These are phyloP conservation scores for Blastomyces emzantsi DNA, from an alignment of 2,329 filamentous ascomycete genomes.

Conservation along the genomic window DNA sequence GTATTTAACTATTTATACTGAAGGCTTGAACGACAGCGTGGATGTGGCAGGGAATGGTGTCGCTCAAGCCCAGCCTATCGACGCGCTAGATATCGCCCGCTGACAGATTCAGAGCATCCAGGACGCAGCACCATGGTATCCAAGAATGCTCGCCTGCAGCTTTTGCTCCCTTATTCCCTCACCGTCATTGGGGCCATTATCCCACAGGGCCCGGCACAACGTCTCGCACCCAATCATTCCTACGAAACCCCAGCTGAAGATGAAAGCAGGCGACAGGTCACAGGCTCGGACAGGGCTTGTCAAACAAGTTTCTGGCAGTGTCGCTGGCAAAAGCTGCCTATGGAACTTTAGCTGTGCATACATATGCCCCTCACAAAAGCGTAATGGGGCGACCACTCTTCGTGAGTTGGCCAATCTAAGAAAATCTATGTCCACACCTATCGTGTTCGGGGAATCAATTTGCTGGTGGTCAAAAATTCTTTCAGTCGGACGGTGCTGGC, in stretches of 20 bases:
- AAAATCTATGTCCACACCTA: background rate
- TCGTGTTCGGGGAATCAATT: background rate
- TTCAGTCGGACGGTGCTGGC: background rate
- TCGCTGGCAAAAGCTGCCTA: constrained; percentile 1
- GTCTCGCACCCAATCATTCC: background rate
- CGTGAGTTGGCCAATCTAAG: background rate
- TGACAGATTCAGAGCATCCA: background rate
- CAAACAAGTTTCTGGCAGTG: background rate
- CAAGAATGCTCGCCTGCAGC: background rate
- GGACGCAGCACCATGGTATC: background rate
- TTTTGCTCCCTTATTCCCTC: background rate
- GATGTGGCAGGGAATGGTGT: background rate
- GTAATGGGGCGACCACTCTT: constrained; percentile 7
- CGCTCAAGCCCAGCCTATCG: background rate
- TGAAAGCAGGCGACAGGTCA: background rate
- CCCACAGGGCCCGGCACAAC: constrained; percentile 3
- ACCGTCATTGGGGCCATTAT: background rate
- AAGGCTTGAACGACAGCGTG: background rate
- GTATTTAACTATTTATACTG: constrained; percentile 1
- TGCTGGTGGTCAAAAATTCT: background rate
- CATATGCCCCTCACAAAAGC: background rate
- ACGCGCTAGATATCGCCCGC: background rate
- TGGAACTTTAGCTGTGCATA: background rate
- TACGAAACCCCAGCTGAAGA: background rate
- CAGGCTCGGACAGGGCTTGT: background rate